These are phyloP conservation scores for Trichophyton simii DNA, from an alignment of 2,329 filamentous ascomycete species.

Conservation along the genomic window DNA sequence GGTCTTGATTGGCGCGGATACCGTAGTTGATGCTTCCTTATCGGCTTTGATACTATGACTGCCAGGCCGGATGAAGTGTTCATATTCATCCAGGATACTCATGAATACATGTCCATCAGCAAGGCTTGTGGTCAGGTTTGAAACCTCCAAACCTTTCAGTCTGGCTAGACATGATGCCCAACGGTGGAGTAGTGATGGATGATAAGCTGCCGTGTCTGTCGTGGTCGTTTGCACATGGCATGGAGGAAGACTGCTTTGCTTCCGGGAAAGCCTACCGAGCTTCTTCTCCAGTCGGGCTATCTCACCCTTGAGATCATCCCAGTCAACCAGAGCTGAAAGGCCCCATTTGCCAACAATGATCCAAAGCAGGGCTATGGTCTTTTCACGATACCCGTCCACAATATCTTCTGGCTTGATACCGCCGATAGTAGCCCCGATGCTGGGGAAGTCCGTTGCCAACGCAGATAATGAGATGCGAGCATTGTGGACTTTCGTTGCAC, in stretches of 20 bases:
- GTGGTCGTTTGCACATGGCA: constrained; percentile 15
- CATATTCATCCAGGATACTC: constrained; percentile 46
- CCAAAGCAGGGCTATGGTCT: constrained; percentile 50
- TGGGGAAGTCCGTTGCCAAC: constrained; percentile 31
- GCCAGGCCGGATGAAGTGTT: constrained; percentile 16
- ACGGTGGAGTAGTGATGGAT: constrained; percentile 37
- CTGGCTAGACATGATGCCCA: constrained; percentile 44
- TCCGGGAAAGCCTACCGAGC: constrained; percentile 6
- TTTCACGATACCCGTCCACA: constrained; percentile 52
- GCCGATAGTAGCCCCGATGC: constrained; percentile 30
- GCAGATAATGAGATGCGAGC: constrained; percentile 46
- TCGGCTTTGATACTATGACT: neutral
- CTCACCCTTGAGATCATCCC: constrained; percentile 42
- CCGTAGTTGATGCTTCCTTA: neutral
- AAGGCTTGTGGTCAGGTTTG: constrained; percentile 48
- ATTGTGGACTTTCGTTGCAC: constrained; percentile 47
- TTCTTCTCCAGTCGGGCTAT: constrained; percentile 18
- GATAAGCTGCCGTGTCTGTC: constrained; percentile 17
- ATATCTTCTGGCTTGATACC: constrained; percentile 45
- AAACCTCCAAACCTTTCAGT: constrained; percentile 35
- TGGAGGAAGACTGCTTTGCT: constrained; percentile 13
- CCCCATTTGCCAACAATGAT: constrained; percentile 46
- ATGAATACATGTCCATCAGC: constrained; percentile 42
- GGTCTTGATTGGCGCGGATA: neutral
- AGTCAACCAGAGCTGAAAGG: constrained; percentile 42